A percentile compares a stretch with the other conserved stretches of the same genome.
Conservation (phyloP, 75 land plant species). For the Pinus taeda region DNA sequence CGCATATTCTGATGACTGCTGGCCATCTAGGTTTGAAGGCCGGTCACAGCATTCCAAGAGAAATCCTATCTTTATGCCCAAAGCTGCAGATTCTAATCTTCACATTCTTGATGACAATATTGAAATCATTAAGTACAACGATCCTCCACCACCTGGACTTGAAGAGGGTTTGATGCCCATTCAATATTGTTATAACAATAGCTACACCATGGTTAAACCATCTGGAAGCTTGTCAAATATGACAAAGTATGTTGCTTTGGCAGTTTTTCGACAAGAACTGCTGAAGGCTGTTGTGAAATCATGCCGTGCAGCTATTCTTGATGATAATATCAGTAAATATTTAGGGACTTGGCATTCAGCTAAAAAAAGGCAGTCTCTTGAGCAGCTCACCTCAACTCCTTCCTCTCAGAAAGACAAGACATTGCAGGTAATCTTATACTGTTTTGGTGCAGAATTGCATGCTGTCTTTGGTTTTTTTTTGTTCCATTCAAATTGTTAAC, state of each 20-base stretch:
- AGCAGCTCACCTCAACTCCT: not conserved
- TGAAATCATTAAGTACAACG: constrained; percentile 15
- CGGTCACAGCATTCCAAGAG: not conserved
- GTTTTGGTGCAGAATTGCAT: constrained; percentile 13
- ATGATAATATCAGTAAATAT: constrained; percentile 19
- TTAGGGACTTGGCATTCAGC: constrained; percentile 16
- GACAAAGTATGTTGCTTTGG: constrained; percentile 25
- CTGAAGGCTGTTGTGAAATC: constrained; percentile 39
- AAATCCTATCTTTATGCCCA: not conserved
- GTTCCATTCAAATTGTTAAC: not conserved
- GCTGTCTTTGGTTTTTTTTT: not conserved
- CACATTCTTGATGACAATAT: not conserved
- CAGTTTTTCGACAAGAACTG: constrained; percentile 50
- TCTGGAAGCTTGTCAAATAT: constrained; percentile 17
- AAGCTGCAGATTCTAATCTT: constrained; percentile 10
- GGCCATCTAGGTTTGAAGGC: not conserved
- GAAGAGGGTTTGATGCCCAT: constrained; percentile 12
- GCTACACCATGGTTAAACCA: constrained; percentile 8
- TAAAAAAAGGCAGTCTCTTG: constrained; percentile 8
- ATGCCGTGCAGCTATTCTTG: constrained; percentile 22
- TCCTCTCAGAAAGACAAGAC: not conserved
- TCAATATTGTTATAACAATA: constrained; percentile 4
- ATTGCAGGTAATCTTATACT: not conserved
- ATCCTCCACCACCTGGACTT: constrained; percentile 47
- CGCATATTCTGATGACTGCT: not conserved